Conservation (phyloP, 306 rosid genomes). For the Fragaria iinumae region DNA sequence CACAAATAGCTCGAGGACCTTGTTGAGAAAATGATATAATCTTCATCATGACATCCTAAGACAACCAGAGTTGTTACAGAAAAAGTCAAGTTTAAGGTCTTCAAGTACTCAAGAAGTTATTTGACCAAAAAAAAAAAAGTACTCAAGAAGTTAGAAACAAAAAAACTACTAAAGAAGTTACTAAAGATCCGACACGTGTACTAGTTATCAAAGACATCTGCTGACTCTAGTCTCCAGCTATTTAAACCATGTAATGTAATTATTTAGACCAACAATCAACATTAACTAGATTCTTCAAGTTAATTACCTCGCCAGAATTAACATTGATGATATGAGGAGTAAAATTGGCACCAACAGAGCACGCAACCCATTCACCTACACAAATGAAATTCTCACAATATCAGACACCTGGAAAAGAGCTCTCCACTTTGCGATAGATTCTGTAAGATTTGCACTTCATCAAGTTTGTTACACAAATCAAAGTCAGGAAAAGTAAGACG, state of each 20-base stretch:
- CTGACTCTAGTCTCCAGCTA: slow-evolving; percentile 8
- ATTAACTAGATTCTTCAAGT: slow-evolving; percentile 12
- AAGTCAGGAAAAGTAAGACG: background rate
- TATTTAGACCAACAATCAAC: slow-evolving; percentile 10
- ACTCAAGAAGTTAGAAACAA: slow-evolving; percentile 11
- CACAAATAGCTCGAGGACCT: slow-evolving; percentile 89
- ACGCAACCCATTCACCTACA: slow-evolving; percentile 85
- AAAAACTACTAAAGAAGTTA: background rate
- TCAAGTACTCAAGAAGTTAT: slow-evolving; percentile 16
- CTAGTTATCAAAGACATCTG: background rate
- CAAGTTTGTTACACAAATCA: background rate
- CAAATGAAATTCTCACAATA: slow-evolving; percentile 15
- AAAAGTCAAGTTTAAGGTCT: slow-evolving; percentile 8
- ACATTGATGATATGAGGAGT: slow-evolving; percentile 93
- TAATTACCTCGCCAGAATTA: slow-evolving; percentile 81
- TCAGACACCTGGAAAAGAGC: slow-evolving; percentile 7
- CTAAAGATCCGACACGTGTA: background rate
- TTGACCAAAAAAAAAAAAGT: background rate
- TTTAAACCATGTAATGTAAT: slow-evolving; percentile 7
- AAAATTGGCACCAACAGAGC: slow-evolving; percentile 89
- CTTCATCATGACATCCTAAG: slow-evolving; percentile 92
- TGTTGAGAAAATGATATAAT: slow-evolving; percentile 96
- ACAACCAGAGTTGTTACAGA: slow-evolving; percentile 21
- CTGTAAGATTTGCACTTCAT: background rate
- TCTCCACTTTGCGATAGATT: background rate